Evolutionary conservation across 805 yeast genomes (phyloP), one percentile per base, ranked within the genome.

Genomic region (Candida pseudofarinosa): DNA sequence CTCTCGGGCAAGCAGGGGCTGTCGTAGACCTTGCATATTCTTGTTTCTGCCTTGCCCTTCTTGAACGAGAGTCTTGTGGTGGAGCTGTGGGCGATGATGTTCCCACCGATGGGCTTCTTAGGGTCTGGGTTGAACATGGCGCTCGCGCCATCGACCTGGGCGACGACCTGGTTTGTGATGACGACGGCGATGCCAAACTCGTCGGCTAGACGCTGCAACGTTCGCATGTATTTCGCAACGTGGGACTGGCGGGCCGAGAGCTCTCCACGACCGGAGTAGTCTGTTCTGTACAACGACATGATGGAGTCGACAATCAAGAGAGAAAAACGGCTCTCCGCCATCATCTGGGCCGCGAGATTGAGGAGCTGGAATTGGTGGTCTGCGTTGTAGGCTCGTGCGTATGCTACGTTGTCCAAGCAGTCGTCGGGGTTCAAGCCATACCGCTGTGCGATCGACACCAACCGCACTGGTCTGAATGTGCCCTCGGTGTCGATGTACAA

Each of bases 141-240:
- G 34, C 80, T 80, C 56, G 95, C 95, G 1, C 91, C 93, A 58
- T 93, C 99, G 15, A 93, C 99, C 64, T 90, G 97, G 3, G 98
- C 97, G 4, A 88, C 97, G 17, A 93, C 99, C 65, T 93, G 99
- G 66, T 93, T 93, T 34, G 75, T 70, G 37, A 93, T 88, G 4
- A 93, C 89, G 7, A 91, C 96, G 0, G 98, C 99, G 44, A 93
- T 88, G 37, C 99, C 99, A 65, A 87, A 93, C 68, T 91, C 98
- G 64, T 93, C 99, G 0, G 98, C 98, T 42, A 93, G 74, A 54
- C 96, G 71, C 63, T 93, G 98, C 47, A 93, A 75, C 15, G 86
- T 83, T 54, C 98, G 77, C 90, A 93, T 83, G 58, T 85, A 89
- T 63, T 83, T 85, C 23, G 97, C 97, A 43, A 93, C 90, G 57